A percentile compares a stretch with the other conserved stretches of the same genome.
Evolutionary conservation across 192 early-diverging fungal species (phyloP).

Genomic region (Coemansia sp.): DNA sequence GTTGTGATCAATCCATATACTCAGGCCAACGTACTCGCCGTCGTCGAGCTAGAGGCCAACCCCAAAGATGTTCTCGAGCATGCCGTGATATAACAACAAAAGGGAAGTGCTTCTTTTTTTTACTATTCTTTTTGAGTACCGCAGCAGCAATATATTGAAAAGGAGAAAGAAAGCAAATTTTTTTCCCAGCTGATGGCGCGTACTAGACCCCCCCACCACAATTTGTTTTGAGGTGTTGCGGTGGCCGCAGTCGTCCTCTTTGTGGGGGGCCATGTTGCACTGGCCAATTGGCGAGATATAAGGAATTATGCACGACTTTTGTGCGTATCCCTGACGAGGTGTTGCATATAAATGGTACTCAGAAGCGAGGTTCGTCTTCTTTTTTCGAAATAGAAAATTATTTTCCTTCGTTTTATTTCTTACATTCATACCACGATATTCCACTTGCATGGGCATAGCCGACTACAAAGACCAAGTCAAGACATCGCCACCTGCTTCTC

Average conservation of each 20-base stretch:
- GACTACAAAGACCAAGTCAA: background rate
- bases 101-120: background rate
- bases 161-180: background rate
- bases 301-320: background rate
- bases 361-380: background rate
- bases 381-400: background rate
- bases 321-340: background rate
- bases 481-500: background rate
- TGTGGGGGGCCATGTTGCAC: background rate
- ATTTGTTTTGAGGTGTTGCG: background rate
- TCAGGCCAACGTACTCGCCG: constrained; percentile 4
- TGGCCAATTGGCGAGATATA: background rate
- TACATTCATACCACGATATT: background rate
- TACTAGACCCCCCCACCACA: background rate
- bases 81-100: background rate
- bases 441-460: background rate
- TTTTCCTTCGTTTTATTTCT: background rate
- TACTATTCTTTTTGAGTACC: background rate
- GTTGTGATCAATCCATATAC: constrained; percentile 28
- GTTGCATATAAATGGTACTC: background rate
- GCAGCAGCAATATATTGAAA: background rate
- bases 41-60: constrained; percentile 18
- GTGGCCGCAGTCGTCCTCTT: background rate
- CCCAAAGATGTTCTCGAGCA: constrained; percentile 19
- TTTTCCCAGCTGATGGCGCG: background rate